Evolutionary conservation across 768 basidiomycete genomes (phyloP).

Genomic region (Agaricus blazei): DNA sequence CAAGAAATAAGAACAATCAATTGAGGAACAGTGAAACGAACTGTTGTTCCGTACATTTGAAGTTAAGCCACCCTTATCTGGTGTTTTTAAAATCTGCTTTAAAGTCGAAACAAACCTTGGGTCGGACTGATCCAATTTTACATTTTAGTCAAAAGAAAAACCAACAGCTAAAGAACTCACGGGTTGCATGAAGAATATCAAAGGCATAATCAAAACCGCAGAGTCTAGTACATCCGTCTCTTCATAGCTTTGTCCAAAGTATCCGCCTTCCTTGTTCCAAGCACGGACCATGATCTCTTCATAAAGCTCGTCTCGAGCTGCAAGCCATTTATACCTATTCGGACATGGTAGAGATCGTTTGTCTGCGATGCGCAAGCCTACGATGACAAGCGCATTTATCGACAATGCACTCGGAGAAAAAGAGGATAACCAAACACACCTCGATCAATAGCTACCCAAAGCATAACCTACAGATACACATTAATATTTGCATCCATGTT

Average conservation of each 20-base stretch:
- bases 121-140: constrained; percentile 51
- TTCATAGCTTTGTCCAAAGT: constrained; percentile 90
- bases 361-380: constrained; percentile 79
- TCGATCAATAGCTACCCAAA: constrained; percentile 95
- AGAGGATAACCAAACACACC: constrained; percentile 32
- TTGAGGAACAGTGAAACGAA: background rate
- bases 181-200: constrained; percentile 86
- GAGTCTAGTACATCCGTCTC: constrained; percentile 79
- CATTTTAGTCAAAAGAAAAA: background rate
- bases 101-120: constrained; percentile 86
- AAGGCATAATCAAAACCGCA: constrained; percentile 86
- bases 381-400: constrained; percentile 22
- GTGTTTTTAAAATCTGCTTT: constrained; percentile 76
- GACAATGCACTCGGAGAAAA: background rate
- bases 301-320: constrained; percentile 45
- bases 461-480: constrained; percentile 59
- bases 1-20: background rate
- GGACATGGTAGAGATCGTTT: constrained; percentile 90
- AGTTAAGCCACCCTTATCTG: constrained; percentile 86
- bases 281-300: constrained; percentile 91
- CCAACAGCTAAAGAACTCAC: constrained; percentile 30
- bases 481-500: constrained; percentile 8
- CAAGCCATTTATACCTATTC: constrained; percentile 14
- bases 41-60: constrained; percentile 56
- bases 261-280: constrained; percentile 66